Conservation (phyloP, 2,329 filamentous ascomycete species). For the Pestalotiopsis sp. region DNA sequence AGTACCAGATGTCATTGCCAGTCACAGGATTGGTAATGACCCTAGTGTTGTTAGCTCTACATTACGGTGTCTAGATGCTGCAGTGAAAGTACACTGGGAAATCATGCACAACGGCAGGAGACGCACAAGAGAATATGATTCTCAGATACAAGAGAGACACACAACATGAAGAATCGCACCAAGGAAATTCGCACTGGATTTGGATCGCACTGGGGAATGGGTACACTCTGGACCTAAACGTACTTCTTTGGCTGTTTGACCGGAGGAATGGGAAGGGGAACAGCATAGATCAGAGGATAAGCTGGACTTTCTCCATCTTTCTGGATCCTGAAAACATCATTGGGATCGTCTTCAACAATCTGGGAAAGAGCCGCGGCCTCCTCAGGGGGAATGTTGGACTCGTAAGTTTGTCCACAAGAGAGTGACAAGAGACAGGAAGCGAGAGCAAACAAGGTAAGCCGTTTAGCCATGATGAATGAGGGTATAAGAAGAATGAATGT, state of each 20-base stretch:
- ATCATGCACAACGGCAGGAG: neutral
- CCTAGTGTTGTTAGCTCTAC: slow-evolving; percentile 18
- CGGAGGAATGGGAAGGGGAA: neutral
- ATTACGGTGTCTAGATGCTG: neutral
- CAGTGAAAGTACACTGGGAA: neutral
- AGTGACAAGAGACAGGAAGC: slow-evolving; percentile 19
- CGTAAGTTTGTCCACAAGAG: slow-evolving; percentile 17
- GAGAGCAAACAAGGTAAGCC: slow-evolving; percentile 17
- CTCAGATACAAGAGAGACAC: neutral
- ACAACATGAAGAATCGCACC: neutral
- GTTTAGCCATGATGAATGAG: slow-evolving; percentile 20
- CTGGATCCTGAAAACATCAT: slow-evolving; percentile 14
- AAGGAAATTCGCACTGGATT: neutral
- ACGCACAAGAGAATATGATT: neutral
- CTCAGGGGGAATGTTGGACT: slow-evolving; percentile 23
- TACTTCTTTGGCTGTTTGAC: slow-evolving; percentile 8
- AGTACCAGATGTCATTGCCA: slow-evolving; percentile 38
- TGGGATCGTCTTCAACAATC: slow-evolving; percentile 23
- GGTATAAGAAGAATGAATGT: slow-evolving; percentile 11
- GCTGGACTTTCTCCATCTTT: slow-evolving; percentile 10
- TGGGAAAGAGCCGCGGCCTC: slow-evolving; percentile 22
- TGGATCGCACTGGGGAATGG: neutral
- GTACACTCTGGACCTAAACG: neutral
- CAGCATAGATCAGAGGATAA: slow-evolving; percentile 6
- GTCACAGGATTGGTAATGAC: slow-evolving; percentile 38